phyloP scores from a whole-genome alignment of 2,329 filamentous ascomycete genomes.

The Botrytis medusae region DNA sequence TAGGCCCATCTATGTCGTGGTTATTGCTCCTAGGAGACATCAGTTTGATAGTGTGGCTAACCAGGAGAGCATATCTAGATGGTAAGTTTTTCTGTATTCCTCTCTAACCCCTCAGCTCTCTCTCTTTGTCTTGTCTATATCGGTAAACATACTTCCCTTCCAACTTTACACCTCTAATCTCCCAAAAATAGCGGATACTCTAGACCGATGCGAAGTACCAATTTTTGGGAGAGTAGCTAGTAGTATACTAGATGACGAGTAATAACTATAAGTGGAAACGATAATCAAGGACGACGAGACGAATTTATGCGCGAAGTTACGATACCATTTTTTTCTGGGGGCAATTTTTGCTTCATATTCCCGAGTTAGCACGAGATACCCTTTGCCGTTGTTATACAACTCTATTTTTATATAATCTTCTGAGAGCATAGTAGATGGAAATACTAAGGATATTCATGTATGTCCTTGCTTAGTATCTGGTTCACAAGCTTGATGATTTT shows the following conservation, averaged over 20 bases:
- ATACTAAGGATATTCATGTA: not conserved
- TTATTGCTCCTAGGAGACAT: conserved; percentile 76
- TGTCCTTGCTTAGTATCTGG: conserved; percentile 3
- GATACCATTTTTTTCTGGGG: not conserved
- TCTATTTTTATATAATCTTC: not conserved
- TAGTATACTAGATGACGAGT: conserved; percentile 85
- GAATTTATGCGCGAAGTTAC: not conserved
- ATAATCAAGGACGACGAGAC: not conserved
- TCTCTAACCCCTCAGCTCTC: not conserved
- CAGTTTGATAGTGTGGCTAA: conserved; percentile 71
- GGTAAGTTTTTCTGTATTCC: conserved; percentile 44
- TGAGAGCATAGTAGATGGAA: not conserved
- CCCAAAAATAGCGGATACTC: conserved; percentile 53
- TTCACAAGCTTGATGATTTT: not conserved
- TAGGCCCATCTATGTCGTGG: conserved; percentile 69
- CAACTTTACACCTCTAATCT: conserved; percentile 27
- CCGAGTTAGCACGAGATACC: conserved; percentile 11
- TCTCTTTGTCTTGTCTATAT: not conserved
- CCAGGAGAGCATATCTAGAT: conserved; percentile 79
- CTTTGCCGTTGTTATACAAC: conserved; percentile 2
- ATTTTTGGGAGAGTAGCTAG: conserved; percentile 84
- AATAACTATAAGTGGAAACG: not conserved
- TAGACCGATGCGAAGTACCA: conserved; percentile 67
- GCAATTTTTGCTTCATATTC: conserved; percentile 10
- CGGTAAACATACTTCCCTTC: not conserved